Base-by-base conservation (phyloP, 108 stramenopile genomes). In the Fragilariopsis cylindrus region DNA sequence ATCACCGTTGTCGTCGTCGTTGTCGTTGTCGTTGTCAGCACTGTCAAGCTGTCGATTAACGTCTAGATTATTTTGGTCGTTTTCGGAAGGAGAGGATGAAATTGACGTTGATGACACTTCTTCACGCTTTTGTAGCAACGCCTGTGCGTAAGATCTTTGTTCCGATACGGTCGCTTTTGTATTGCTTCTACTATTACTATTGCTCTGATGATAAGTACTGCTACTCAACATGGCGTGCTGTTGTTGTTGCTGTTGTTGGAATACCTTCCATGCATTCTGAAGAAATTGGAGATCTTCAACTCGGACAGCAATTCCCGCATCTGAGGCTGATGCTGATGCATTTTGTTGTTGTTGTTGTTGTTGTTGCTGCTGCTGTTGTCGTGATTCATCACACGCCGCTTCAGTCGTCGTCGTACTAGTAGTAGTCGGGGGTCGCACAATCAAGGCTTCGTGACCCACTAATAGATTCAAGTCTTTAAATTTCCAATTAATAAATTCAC, bases 381-480 rank as follows among this genome's bases (percentile, higher is more conserved):
- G 60, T n/a, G 42, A 7, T 69, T 0, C 7, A 3, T 43, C 19
- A 11, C 58, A 9, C 3, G 16, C 19, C 7, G 43, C 43, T 13
- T 13, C 46, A 21, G 21, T 4, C 55, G 68, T 44, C 41, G 16
- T 54, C 3, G n/a, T 12, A 40, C 58, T 11, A 64, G 56, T 41
- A 42, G 40, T 21, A 43, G 46, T 41, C 40, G 57, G 55, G 5
- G 80, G 63, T 12, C 72, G 69, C 5, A 80, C 79, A 18, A 80
- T 50, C 40, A 89, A 50, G 6, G 88, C 90, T 83, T 94, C 91
- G 56, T 88, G 88, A 11, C 88, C 91, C 5, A 94, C 84, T 39
- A 92, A 76, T 43, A 92, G 62, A 16, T 91, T 86, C 78, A 88
- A 80, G 41, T 86, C 88, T n/a, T 83, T 79, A 80, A 92, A 94